Evolutionary conservation across 106 monocot species (phyloP).

Genomic region (Cymbidium sinense): DNA sequence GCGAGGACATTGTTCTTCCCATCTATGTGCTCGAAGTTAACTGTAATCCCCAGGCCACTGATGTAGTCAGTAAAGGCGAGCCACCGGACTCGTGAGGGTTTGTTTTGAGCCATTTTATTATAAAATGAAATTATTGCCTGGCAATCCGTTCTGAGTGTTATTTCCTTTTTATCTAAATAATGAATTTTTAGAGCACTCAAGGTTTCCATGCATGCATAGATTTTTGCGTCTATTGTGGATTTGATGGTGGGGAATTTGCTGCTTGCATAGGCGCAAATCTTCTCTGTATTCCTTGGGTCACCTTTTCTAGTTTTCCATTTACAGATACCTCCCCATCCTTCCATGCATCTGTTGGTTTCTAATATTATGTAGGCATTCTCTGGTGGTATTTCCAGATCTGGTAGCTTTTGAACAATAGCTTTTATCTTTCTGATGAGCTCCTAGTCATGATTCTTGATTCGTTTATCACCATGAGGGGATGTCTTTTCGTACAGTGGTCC

Average conservation of each 20-base stretch:
- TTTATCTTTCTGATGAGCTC: not conserved
- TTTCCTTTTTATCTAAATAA: too few species aligned
- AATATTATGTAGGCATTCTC: not conserved
- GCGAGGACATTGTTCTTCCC: too few species aligned
- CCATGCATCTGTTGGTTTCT: not conserved
- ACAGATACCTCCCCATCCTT: not conserved
- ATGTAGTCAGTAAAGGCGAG: too few species aligned
- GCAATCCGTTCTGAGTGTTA: too few species aligned
- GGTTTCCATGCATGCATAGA: not conserved
- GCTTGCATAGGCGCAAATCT: not conserved
- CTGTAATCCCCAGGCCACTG: too few species aligned
- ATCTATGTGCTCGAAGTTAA: too few species aligned
- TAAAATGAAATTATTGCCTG: too few species aligned
- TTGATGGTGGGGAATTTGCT: not conserved
- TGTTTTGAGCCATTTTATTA: too few species aligned
- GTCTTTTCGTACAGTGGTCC: too few species aligned
- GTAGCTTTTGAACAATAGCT: not conserved
- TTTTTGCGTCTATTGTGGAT: not conserved
- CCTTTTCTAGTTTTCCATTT: not conserved
- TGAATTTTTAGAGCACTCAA: not conserved
- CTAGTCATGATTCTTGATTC: not conserved
- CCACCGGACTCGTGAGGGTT: too few species aligned
- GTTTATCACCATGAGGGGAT: too few species aligned
- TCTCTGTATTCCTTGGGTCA: not conserved
- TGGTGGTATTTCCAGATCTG: not conserved